A percentile compares a stretch with the other conserved stretches of the same genome.
phyloP scores from a whole-genome alignment of 106 monocot genomes.

The Hemerocallis citrina region DNA sequence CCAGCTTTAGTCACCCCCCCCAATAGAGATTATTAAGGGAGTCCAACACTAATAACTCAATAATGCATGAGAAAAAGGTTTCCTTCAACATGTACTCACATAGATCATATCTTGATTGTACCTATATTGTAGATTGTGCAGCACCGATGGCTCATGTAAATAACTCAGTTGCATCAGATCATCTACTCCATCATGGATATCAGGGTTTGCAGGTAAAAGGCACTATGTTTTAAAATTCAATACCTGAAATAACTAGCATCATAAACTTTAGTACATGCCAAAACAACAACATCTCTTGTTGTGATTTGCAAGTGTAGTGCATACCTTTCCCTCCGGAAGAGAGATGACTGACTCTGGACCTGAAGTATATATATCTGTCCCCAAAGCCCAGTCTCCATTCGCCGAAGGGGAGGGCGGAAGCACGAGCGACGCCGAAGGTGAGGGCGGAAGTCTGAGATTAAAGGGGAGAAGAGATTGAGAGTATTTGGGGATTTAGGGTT shows the following conservation, averaged over 20 bases:
- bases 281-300: neutral
- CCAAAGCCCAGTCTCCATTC: slow-evolving; percentile 82
- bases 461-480: too few relatives aligned
- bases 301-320: neutral
- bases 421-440: too few relatives aligned
- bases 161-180: slow-evolving; percentile 99
- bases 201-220: slow-evolving; percentile 86
- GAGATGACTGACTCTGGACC: slow-evolving; percentile 53
- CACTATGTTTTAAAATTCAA: slow-evolving; percentile 51
- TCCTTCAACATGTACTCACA: slow-evolving; percentile 38
- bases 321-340: slow-evolving; percentile 65
- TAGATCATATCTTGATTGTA: slow-evolving; percentile 81
- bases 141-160: slow-evolving; percentile 87
- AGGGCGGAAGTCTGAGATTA: too few relatives aligned
- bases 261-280: neutral
- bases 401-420: too few relatives aligned
- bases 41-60: neutral
- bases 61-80: neutral
- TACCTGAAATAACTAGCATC: slow-evolving; percentile 40
- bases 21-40: neutral
- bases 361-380: slow-evolving; percentile 54
- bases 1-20: slow-evolving; percentile 78
- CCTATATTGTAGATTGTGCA: slow-evolving; percentile 87
- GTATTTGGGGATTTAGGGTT: too few relatives aligned
- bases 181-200: slow-evolving; percentile 93